Base-by-base conservation (phyloP, 345 rosid species). In the Syzygium aromaticum region DNA sequence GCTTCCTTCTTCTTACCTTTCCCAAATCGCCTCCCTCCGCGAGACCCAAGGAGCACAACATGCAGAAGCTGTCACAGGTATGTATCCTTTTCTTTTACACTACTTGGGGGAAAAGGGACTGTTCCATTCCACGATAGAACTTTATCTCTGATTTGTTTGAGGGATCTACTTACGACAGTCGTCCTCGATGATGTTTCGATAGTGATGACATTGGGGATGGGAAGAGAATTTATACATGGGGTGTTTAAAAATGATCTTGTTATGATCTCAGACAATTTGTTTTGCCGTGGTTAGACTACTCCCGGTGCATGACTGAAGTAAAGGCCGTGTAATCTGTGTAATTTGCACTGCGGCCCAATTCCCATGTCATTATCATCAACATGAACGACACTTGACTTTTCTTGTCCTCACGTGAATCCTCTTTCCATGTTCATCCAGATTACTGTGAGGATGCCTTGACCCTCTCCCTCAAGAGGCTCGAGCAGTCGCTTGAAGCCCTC, bases 391-490 rank as follows among this genome's bases (percentile, higher is more conserved):
- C 49, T 84, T 25, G 43, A 80, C 21, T 63, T 30, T 82, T 22
- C n/a, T 67, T 14, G 84, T 43, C 3, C 52, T 43, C 51, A 23
- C 23, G 54, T 12, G 84, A 30, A 64, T 30, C 77, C 43, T 33
- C 25, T 73, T 51, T 43, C 51, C 77, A n/a, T 53, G 8, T 51
- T 17, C 84, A 38, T 84, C 88, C 90, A 96, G 98, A 91, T 40
- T 85, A 92, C 27, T 95, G 98, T 86, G 90, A 89, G 73, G 91
- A 91, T 40, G 88, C 94, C 38, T 86, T 93, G 91, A 85, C 89
- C 63, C 92, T 93, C 96, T 95, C 98, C 0, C 89, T 91, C 8
- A 92, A 84, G 89, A 87, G 92, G 88, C 96, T 97, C 52, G 85
- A 89, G 7, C 93, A 95, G 89, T 92, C 97, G 1, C 84, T 88